These are phyloP conservation scores for Scenedesmus sp. DNA, from an alignment of 163 green algal genomes.

Conservation along the genomic window DNA sequence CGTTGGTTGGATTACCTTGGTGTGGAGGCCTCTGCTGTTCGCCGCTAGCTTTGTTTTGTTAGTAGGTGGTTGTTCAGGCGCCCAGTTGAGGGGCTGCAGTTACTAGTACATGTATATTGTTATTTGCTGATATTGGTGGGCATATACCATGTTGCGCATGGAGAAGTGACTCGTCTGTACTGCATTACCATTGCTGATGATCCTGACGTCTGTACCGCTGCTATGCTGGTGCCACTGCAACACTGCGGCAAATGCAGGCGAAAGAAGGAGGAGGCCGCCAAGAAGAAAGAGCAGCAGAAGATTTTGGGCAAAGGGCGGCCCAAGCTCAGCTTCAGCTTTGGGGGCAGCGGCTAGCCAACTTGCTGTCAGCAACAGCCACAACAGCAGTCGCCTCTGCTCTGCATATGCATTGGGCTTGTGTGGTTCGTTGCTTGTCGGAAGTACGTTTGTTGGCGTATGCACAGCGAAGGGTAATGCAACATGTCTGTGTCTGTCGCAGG, in stretches of 20 bases:
- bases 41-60: background rate
- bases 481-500: background rate
- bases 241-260: background rate
- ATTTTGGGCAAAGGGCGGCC: conserved; percentile 47
- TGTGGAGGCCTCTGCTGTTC: no score
- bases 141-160: no score
- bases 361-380: background rate
- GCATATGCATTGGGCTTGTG: background rate
- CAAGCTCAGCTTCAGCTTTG: conserved; percentile 57
- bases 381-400: background rate
- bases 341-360: background rate
- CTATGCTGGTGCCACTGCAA: background rate
- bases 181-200: background rate
- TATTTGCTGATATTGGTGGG: background rate
- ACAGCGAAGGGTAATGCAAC: background rate
- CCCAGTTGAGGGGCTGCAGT: no score
- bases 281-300: conserved; percentile 58
- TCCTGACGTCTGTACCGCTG: background rate
- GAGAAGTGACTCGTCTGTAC: no score
- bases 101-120: background rate
- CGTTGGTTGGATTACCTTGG: no score
- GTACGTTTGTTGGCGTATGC: background rate
- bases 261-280: conserved; percentile 53
- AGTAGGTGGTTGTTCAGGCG: background rate
- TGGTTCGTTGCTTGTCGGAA: no score